phyloP scores from a whole-genome alignment of 2,329 filamentous ascomycete genomes.

The Didymella arachidicola region DNA sequence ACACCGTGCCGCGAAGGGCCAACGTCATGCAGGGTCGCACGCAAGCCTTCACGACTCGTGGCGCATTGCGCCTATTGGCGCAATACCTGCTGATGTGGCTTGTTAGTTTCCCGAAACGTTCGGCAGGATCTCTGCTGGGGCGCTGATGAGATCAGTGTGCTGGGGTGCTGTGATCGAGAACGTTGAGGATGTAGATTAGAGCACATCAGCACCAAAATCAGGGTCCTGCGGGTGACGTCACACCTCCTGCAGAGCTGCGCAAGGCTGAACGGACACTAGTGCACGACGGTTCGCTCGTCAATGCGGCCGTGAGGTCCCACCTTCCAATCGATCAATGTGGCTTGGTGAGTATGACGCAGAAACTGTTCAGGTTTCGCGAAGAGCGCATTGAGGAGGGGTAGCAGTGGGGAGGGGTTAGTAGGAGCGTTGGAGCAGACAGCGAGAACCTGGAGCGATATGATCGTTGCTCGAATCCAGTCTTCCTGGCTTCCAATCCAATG shows the following conservation, averaged over 20 bases:
- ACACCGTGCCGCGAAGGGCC: slow-evolving; percentile 18
- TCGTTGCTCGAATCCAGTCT: not conserved
- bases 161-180: slow-evolving; percentile 18
- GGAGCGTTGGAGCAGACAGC: not conserved
- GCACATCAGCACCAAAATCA: slow-evolving; percentile 8
- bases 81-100: slow-evolving; percentile 24
- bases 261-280: slow-evolving; percentile 8
- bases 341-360: slow-evolving; percentile 14
- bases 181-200: not conserved
- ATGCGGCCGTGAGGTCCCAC: not conserved
- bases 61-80: slow-evolving; percentile 28
- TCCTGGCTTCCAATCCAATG: not conserved
- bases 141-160: slow-evolving; percentile 22
- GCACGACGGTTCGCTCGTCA: not conserved
- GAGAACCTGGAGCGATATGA: not conserved
- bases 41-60: slow-evolving; percentile 19
- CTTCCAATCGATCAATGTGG: slow-evolving; percentile 5
- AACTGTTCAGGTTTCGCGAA: not conserved
- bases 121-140: slow-evolving; percentile 11
- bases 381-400: not conserved
- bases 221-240: slow-evolving; percentile 27
- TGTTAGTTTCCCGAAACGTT: slow-evolving; percentile 14
- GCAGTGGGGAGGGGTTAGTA: not conserved
- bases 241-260: slow-evolving; percentile 20
- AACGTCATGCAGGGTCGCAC: slow-evolving; percentile 40